These are phyloP conservation scores for Aureobasidium sp. DNA, from an alignment of 2,329 filamentous ascomycete genomes.

Conservation along the genomic window DNA sequence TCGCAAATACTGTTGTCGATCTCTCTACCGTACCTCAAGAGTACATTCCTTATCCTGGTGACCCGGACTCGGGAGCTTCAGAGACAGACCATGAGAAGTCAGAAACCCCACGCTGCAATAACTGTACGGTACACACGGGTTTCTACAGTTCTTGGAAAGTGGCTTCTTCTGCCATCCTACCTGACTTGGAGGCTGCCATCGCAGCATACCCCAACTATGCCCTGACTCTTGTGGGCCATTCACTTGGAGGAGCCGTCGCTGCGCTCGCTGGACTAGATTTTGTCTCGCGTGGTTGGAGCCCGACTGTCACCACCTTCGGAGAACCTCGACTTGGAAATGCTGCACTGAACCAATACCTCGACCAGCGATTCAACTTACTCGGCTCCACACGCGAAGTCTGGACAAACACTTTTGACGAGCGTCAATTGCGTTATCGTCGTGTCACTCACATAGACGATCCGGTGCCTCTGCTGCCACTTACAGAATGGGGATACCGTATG, in stretches of 20 bases:
- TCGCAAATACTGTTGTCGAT: conserved; percentile 85
- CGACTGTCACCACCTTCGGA: conserved; percentile 82
- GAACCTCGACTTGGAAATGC: conserved; percentile 62
- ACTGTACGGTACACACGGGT: conserved; percentile 88
- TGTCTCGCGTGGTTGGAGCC: conserved; percentile 64
- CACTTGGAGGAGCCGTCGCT: conserved; percentile 84
- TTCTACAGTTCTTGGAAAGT: conserved; percentile 80
- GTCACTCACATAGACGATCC: conserved; percentile 84
- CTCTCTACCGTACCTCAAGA: conserved; percentile 81
- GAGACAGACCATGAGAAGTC: conserved; percentile 18
- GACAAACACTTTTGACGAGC: conserved; percentile 23
- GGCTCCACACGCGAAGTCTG: background rate
- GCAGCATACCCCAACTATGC: conserved; percentile 60
- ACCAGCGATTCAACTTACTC: conserved; percentile 39
- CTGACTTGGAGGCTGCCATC: conserved; percentile 53
- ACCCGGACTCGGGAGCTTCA: conserved; percentile 28
- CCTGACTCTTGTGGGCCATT: conserved; percentile 79
- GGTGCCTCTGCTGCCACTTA: conserved; percentile 75
- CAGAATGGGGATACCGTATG: conserved; percentile 78
- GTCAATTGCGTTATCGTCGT: conserved; percentile 51
- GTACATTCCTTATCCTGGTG: conserved; percentile 76
- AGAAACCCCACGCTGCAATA: conserved; percentile 53
- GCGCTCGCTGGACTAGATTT: conserved; percentile 80
- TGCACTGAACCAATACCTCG: conserved; percentile 46
- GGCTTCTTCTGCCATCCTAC: conserved; percentile 61